Evolutionary conservation across 2,329 filamentous ascomycete genomes (phyloP).

Genomic region (Pezicula radicicola): DNA sequence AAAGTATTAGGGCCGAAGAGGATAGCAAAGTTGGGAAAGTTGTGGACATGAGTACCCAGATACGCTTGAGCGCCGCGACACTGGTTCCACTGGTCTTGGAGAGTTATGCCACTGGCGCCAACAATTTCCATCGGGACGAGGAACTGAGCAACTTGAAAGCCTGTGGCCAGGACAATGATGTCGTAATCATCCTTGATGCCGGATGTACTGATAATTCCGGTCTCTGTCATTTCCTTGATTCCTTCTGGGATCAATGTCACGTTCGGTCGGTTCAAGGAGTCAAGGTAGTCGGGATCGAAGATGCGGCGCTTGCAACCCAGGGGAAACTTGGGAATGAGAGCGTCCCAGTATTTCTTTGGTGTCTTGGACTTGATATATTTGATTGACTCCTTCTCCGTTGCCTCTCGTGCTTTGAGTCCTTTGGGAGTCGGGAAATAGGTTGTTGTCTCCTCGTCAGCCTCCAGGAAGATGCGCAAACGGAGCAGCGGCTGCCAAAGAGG

Average conservation of each 20-base stretch:
- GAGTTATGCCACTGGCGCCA: constrained; percentile 19
- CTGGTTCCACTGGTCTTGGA: constrained; percentile 30
- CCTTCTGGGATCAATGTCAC: constrained; percentile 5
- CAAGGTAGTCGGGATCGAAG: constrained; percentile 27
- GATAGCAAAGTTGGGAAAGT: constrained; percentile 26
- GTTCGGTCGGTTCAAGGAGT: constrained; percentile 5
- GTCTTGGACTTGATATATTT: no score
- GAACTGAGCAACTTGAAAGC: constrained; percentile 32
- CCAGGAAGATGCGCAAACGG: constrained; percentile 18
- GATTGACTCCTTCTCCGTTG: no score
- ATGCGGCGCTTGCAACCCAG: constrained; percentile 27
- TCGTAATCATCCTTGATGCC: constrained; percentile 9
- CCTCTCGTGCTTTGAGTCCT: no score
- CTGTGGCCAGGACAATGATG: constrained; percentile 12
- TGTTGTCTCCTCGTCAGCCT: constrained; percentile 14
- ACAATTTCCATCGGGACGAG: constrained; percentile 29
- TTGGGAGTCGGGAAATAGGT: no score
- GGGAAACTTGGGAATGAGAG: no score
- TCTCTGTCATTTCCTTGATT: constrained; percentile 8
- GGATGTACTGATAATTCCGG: constrained; percentile 5
- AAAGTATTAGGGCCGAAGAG: constrained; percentile 27
- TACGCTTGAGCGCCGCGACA: constrained; percentile 29
- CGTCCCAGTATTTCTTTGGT: no score
- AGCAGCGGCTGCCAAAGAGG: constrained; percentile 19
- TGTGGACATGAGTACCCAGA: constrained; percentile 22